These are phyloP conservation scores for Pyrus hybrid DNA, from an alignment of 331 rosid genomes.

Conservation along the genomic window DNA sequence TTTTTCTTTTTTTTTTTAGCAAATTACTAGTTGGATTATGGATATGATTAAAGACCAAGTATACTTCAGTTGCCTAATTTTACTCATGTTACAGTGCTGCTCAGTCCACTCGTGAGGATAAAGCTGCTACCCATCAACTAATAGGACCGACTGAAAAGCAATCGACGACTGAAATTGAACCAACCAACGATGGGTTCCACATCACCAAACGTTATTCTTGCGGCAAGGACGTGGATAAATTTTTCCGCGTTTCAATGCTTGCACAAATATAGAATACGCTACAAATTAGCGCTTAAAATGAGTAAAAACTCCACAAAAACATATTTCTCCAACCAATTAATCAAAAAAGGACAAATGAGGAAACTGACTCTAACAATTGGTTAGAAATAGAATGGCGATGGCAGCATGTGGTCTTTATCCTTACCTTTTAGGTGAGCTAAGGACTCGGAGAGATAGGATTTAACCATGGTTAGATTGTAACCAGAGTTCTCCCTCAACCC, in stretches of 20 bases:
- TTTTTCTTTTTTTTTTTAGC: too few species aligned
- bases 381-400: too few species aligned
- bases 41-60: too few species aligned
- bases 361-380: too few species aligned
- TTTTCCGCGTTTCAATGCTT: not conserved
- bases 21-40: too few species aligned
- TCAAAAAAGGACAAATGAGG: too few species aligned
- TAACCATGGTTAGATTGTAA: constrained; percentile 20
- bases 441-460: constrained; percentile 23
- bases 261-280: not conserved
- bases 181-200: not conserved
- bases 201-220: not conserved
- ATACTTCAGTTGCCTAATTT: too few species aligned
- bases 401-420: too few species aligned
- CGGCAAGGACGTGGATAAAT: not conserved
- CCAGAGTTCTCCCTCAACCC: constrained; percentile 31
- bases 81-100: too few species aligned
- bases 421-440: too few species aligned
- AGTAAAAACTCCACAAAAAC: too few species aligned
- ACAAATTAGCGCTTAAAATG: not conserved
- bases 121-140: not conserved
- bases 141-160: not conserved
- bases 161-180: not conserved
- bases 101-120: not conserved
- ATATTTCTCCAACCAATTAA: too few species aligned